Percentiles rank a stretch among this genome's conserved stretches.
These are phyloP conservation scores for Pestalotiopsis fici DNA, from an alignment of 2,329 filamentous ascomycete species.

Conservation along the genomic window DNA sequence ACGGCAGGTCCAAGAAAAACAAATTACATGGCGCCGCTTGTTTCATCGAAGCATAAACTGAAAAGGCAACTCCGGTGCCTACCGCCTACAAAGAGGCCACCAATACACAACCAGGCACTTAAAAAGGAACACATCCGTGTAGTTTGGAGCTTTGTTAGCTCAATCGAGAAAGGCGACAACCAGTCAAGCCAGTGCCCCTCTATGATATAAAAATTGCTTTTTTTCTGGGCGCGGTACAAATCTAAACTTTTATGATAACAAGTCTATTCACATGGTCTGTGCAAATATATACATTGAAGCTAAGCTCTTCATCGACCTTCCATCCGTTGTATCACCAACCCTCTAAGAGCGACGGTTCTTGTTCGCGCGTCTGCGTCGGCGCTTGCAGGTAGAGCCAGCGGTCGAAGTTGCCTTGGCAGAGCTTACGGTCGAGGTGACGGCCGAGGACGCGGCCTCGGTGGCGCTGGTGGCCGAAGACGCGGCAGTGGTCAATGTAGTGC, in stretches of 20 bases:
- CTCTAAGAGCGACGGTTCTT: background rate
- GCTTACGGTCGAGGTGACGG: background rate
- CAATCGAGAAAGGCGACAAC: no score
- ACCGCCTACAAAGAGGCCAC: no score
- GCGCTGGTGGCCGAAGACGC: background rate
- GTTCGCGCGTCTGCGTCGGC: background rate
- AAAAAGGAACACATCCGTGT: no score
- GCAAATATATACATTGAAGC: slow-evolving; percentile 1
- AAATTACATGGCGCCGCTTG: no score
- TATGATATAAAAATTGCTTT: background rate
- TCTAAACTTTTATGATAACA: background rate
- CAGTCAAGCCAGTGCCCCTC: no score
- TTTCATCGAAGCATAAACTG: no score
- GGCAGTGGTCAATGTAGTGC: background rate
- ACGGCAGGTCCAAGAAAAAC: no score
- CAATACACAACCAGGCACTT: no score
- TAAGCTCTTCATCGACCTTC: background rate
- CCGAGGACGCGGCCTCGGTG: background rate
- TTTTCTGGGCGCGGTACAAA: background rate
- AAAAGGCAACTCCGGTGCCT: no score
- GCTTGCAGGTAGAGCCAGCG: background rate
- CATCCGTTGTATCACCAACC: background rate
- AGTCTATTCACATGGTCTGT: background rate
- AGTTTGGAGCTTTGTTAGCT: no score
- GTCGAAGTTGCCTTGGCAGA: background rate